Conservation (phyloP, 371 early-diverging fungal species). For the Lichtheimia hyalospora region DNA sequence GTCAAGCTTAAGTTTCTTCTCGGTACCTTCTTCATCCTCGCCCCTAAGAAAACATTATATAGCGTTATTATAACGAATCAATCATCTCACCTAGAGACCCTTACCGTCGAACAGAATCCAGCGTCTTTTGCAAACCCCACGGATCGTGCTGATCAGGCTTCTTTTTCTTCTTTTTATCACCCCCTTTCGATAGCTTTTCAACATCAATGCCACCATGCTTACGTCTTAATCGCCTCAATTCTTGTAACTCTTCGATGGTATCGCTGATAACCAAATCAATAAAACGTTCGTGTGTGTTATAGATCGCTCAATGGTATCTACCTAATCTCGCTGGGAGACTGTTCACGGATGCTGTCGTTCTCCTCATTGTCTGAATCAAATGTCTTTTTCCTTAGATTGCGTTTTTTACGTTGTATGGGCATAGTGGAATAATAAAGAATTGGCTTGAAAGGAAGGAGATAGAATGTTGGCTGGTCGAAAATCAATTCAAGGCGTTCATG, state of each 20-base stretch:
- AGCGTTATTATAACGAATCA: background rate
- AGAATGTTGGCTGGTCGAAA: too few species aligned
- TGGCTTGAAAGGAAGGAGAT: background rate
- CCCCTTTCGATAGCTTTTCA: conserved; percentile 58
- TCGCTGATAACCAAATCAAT: conserved; percentile 14
- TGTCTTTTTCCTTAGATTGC: conserved; percentile 40
- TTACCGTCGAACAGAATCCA: background rate
- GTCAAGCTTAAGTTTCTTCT: conserved; percentile 55
- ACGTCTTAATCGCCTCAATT: conserved; percentile 63
- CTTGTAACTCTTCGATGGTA: conserved; percentile 61
- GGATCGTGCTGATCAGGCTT: conserved; percentile 37
- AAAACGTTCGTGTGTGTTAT: background rate
- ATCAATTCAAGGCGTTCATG: too few species aligned
- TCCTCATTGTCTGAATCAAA: conserved; percentile 38
- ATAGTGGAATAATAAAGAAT: conserved; percentile 6
- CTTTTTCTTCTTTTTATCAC: conserved; percentile 52
- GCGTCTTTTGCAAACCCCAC: conserved; percentile 43
- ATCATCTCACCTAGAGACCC: background rate
- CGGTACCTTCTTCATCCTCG: conserved; percentile 28
- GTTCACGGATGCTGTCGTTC: background rate
- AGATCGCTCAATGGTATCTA: conserved; percentile 4
- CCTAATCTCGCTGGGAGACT: conserved; percentile 18
- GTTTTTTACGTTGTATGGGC: conserved; percentile 31
- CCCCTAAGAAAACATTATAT: background rate
- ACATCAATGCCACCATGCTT: conserved; percentile 63